Percentiles rank a stretch among this genome's conserved stretches.
Evolutionary conservation across 108 stramenopile species (phyloP).

Genomic region (Discostella pseudostelligera): DNA sequence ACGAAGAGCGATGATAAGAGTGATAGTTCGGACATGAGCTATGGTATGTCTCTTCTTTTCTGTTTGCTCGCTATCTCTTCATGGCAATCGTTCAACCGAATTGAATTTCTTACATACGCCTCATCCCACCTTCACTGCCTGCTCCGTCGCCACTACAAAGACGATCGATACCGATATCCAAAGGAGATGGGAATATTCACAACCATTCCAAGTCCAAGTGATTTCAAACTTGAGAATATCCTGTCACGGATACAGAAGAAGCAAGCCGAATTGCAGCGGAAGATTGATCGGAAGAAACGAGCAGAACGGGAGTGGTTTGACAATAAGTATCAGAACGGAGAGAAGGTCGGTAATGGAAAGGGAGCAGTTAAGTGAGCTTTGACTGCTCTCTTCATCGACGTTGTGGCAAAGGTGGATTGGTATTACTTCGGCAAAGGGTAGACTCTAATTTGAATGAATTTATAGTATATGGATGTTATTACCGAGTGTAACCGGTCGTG

Average conservation of each 20-base stretch:
- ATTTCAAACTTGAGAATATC: constrained; percentile 68
- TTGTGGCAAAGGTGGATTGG: too few relatives aligned
- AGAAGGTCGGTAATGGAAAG: constrained; percentile 13
- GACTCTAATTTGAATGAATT: background rate
- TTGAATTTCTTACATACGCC: too few relatives aligned
- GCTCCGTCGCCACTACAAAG: too few relatives aligned
- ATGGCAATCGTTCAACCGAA: background rate
- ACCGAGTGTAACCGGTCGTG: too few relatives aligned
- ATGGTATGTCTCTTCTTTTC: constrained; percentile 12
- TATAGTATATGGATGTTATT: too few relatives aligned
- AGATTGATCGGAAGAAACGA: constrained; percentile 79
- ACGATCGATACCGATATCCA: constrained; percentile 60
- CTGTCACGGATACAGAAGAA: constrained; percentile 70
- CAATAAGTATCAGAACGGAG: constrained; percentile 58
- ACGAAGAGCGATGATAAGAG: constrained; percentile 53
- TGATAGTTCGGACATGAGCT: constrained; percentile 7
- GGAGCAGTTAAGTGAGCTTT: background rate
- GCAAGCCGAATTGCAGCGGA: constrained; percentile 67
- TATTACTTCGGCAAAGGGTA: too few relatives aligned
- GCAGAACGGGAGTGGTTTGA: constrained; percentile 77
- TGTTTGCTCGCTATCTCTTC: background rate
- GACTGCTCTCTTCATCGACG: too few relatives aligned
- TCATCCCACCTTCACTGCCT: too few relatives aligned
- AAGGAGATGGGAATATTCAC: constrained; percentile 62
- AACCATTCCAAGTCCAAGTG: constrained; percentile 50